Base-by-base conservation (phyloP, 2,329 filamentous ascomycete species). In the Clarireedia hainanense region DNA sequence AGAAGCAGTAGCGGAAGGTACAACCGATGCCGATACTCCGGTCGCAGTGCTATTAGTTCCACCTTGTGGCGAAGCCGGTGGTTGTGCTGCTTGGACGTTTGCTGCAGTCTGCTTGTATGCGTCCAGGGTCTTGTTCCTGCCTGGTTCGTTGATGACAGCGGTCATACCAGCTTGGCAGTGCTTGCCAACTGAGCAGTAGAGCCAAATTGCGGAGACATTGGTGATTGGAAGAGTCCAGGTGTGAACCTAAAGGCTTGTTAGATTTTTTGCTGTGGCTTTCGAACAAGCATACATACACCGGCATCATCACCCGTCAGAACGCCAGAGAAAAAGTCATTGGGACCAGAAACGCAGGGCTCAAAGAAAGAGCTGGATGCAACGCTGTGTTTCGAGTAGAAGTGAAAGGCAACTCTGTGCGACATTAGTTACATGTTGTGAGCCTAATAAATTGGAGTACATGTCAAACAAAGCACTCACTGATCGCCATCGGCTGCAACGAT, bases 311-410 rank as follows among this genome's bases (percentile, higher is more conserved):
- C 52, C 59, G 82, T 80, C 73, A 83, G 79, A 74, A 81, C 87
- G 57, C 85, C 85, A 1, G 81, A 85, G 74, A 79, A 86, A 73
- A 91, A 77, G 60, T 83, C 84, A 5, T 74, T 72, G 7, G 52
- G 27, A 24, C 24, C 34, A 66, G 86, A 85, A 37, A 78, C 69
- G 73, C 88, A 91, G 14, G 86, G 86, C 55, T 78, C 72, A 64
- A 85, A 83, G 65, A 91, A 92, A 65, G 77, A 82, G 48, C 88
- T 89, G 74, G 91, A 86, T n/a, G 84, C 87, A 57, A 91, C 82
- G 52, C 87, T 91, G 78, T 92, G 88, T 75, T 91, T 91, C 63
- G 77, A 78, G 10, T 9, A 27, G 39, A 55, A 55, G 7, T 37
- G 10, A 5, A 55, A 55, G 1, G 26, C 14, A 20, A 55, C 39